Evolutionary conservation across 1,284 basidiomycete species (phyloP), one percentile per base, ranked within the genome.

Genomic region (Sphaerobolus stellatus): DNA sequence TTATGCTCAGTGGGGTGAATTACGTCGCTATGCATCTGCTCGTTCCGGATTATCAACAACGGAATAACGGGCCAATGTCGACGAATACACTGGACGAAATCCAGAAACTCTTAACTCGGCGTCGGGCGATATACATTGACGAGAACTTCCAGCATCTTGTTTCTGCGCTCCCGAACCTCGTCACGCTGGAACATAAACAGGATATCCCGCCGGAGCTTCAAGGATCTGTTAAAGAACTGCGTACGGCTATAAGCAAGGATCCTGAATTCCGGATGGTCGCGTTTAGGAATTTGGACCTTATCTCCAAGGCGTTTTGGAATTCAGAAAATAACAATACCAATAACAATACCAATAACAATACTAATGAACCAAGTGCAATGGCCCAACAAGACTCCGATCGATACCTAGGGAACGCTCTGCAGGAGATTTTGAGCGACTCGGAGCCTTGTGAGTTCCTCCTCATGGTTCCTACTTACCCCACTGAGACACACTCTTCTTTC

Each of bases 201-300:
- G 65, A 76, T 52, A 65, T 90, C 24, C 69, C 80, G 1, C 72
- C 75, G 51, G 68, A 73, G 9, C 69, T 86, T 13, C 76, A 81
- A 18, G 60, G 65, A 6, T 75, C 78, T 25, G 77, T 76, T 3
- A 73, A 69, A 31, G 69, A 70, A 22, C 74, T 92, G 44, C 81
- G 86, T 8, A 70, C 75, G 53, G 69, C 71, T 3, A 74, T 90
- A 3, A 89, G 84, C 62, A 75, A 79, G 52, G 76, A 80, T 49
- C 71, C 74, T 29, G 79, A 81, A 20, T 90, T 91, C 65, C 79
- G 86, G 3, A 81, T 83, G 62, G 86, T 82, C 1, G 83, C 85
- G 18, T 88, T 87, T 60, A 77, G 84, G 8, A 84, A 90, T 63
- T 72, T 91, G 28, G 84, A 85, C 59, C 27, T 50, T 78, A 79